Evolutionary conservation across 306 rosid genomes (phyloP), one percentile per base, ranked within the genome.

Genomic region (Castanea sativa): DNA sequence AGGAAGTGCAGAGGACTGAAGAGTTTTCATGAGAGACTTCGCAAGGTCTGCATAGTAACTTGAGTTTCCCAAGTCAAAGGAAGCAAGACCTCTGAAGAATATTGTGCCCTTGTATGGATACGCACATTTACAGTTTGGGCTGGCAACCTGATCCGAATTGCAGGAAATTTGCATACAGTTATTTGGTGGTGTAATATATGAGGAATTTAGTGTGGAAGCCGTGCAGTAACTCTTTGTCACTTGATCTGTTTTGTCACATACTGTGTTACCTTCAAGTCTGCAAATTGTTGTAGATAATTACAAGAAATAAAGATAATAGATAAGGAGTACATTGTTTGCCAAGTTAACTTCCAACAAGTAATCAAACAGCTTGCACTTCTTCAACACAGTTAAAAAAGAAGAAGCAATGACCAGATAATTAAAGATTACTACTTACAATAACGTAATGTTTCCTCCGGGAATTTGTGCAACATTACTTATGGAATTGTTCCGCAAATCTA

Each of bases 61-160:
- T 12, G 41, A 1, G 81, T 83, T 90, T 29, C 2, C 68, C 81
- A 84, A 79, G 80, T 74, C 87, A 7, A 92, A 85, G 89, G 90
- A 85, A 32, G 83, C 59, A 51, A 88, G 89, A 55, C 90, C 90
- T 89, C 91, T 81, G 78, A 93, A 85, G 75, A 6, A 0, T 18
- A 93, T 80, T 69, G 69, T 83, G 71, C 97, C 98, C 8, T 82
- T 29, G 74, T 81, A 93, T 72, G 98, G 94, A 76, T 86, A 85
- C 63, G 86, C 81, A 73, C 98, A 93, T 71, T 15, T 74, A 82
- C 97, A 93, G 20, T 80, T 90, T 25, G 95, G 98, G 82, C 93
- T 90, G 33, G 61, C 53, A 78, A 56, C 84, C 79, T 78, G 81
- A 55, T 75, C 58, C 5, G 63, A 4, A 75, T 38, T 65, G 81